Evolutionary conservation across 139 green algal species (phyloP), one percentile per base, ranked within the genome.

Genomic region (Picochlorum sp.): DNA sequence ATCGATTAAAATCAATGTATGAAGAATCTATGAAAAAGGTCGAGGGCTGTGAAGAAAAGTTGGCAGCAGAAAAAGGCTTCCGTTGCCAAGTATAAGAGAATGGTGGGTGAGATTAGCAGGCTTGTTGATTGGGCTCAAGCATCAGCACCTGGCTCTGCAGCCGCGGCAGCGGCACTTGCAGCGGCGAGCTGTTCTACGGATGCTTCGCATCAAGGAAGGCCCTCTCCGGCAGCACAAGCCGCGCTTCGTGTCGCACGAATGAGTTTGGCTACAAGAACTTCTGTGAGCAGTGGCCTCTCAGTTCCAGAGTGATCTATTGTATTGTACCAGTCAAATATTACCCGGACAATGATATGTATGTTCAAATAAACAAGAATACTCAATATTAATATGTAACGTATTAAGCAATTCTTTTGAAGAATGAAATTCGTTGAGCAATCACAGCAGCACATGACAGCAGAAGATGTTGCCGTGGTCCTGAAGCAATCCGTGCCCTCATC

Each of bases 81-180:
- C 26, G 45, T 71, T 3, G 28, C 56, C 21, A 77, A 72, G 41
- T 77, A 77, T 38, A 65, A 59, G 3, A 37, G 65, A 21, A 73
- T 77, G 70, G 70, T 70, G 6, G 65, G 58, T 18, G 70, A 77
- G 57, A 73, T 77, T 47, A 37, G 65, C 38, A 62, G 61, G 49
- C 57, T 77, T 8, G 63, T 77, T 26, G 65, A 77, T 45, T 72
- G 63, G 65, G 70, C 50, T 45, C 70, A 77, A 54, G 37, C 57
- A n/a, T 59, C n/a, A 20, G 34, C 15, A 21, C 47, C 37, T 59
- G 61, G 34, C 24, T 52, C 30, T 9, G 18, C 61, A 20, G 16
- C 37, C 0, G 61, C 37, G 8, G 15, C 61, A 56, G 61, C 34
- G n/a, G 58, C 58, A 52, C 13, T 32, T n/a, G 58, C 58, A 57